A percentile compares a stretch with the other conserved stretches of the same genome.
These are phyloP conservation scores for Colletotrichum liriopes DNA, from an alignment of 2,329 filamentous ascomycete species.

Conservation along the genomic window DNA sequence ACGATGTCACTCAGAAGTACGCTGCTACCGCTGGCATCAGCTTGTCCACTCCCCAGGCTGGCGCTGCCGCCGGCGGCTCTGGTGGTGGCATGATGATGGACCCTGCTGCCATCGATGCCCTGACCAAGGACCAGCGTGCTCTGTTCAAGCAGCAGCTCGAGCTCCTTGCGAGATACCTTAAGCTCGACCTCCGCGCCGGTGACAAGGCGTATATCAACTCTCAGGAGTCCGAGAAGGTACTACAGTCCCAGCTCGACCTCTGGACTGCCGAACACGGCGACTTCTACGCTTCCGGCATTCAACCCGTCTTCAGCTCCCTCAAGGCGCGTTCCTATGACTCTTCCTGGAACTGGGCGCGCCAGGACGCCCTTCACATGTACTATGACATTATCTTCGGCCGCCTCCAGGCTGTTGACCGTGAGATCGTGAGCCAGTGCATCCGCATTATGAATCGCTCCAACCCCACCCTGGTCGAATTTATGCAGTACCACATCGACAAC, in stretches of 20 bases:
- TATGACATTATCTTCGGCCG: slow-evolving; percentile 99
- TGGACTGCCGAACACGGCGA: slow-evolving; percentile 98
- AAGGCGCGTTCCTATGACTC: slow-evolving; percentile 98
- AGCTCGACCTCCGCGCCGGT: slow-evolving; percentile 96
- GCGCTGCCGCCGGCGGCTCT: slow-evolving; percentile 79
- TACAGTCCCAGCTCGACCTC: slow-evolving; percentile 94
- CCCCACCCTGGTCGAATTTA: slow-evolving; percentile 94
- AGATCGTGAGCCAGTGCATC: slow-evolving; percentile 99
- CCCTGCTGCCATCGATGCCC: slow-evolving; percentile 93
- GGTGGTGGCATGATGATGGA: slow-evolving; percentile 99
- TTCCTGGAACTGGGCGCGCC: slow-evolving; percentile 99
- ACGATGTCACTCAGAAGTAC: slow-evolving; percentile 91
- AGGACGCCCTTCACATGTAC: slow-evolving; percentile 98
- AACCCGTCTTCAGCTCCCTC: slow-evolving; percentile 91
- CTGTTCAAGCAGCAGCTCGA: slow-evolving; percentile 99
- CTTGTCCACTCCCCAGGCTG: slow-evolving; percentile 82
- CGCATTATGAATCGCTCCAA: slow-evolving; percentile 99
- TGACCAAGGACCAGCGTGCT: slow-evolving; percentile 96
- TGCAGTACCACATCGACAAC: slow-evolving; percentile 99
- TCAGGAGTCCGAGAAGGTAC: slow-evolving; percentile 86
- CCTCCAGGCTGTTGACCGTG: slow-evolving; percentile 91
- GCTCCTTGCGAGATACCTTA: slow-evolving; percentile 93
- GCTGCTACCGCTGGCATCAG: slow-evolving; percentile 87
- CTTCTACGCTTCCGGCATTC: slow-evolving; percentile 94
- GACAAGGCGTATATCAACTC: slow-evolving; percentile 93